Evolutionary conservation across 345 rosid genomes (phyloP), one percentile per base, ranked within the genome.

Genomic region (Camelina laxa): DNA sequence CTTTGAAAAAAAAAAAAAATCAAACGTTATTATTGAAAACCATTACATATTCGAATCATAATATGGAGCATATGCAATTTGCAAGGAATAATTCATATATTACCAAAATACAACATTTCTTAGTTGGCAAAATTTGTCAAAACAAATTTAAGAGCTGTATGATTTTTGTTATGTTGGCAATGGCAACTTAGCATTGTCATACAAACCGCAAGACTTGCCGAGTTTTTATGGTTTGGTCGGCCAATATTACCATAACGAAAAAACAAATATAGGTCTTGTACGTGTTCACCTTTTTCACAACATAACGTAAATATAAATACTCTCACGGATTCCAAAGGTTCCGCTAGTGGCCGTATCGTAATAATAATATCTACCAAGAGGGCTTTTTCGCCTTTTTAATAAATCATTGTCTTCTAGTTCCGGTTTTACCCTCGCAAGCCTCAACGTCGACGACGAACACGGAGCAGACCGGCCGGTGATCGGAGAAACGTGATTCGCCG

Each of bases 381-480:
- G 6, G n/a, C 2, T n/a, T 67, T n/a, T 41, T 0, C 36, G 36
- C 9, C 36, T 33, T 33, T 33, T 33, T 47, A 50, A 57, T 51
- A 39, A 15, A 9, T 33, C 59, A 72, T 66, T 58, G 24, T 77
- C 77, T 77, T 42, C 77, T 77, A 17, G 51, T 44, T 78, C 73
- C 81, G 27, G 33, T 49, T 71, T 60, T 77, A 60, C 73, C 75
- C 65, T 88, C 88, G 7, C 57, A 22, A 62, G 82, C 81, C 42
- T 78, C 83, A n/a, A 83, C 88, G 65, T 83, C 84, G 22, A 92
- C 84, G n/a, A 74, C 19, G 76, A 95, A 92, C 38, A 79, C 77
- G 2, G 90, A 72, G 38, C 88, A 87, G 2, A 95, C 99, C 1
- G 97, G 97, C 6, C 99, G 82, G 75, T 95, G 99, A 73, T 95